Evolutionary conservation across 176 grass and related monocot genomes (phyloP), one percentile per base, ranked within the genome.

Genomic region (Guadua angustifolia): DNA sequence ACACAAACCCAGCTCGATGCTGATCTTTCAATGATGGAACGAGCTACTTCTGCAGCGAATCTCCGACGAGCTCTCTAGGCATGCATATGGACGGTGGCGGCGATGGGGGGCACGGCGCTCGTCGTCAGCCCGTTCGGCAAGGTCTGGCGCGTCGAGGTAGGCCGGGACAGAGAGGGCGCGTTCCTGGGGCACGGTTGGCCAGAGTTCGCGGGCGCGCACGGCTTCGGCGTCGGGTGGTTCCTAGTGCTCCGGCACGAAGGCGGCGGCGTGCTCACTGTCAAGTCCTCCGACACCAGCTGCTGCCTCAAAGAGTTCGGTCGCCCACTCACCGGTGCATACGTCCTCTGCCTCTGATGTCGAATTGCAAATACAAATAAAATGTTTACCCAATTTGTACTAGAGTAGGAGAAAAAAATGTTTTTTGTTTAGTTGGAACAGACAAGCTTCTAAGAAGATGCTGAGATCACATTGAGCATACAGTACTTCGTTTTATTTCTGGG

Each of bases 131-230:
- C 88, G 22, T 63, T 82, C 62, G 77, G 83, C 9, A 82, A 77
- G 78, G 43, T 72, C 63, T 89, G 88, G 88, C 77, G 36, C 0
- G 71, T 89, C 3, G 64, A 76, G 43, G 78, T 86, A 2, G 69
- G 14, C 65, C 55, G 72, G 53, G 88, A 90, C 78, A 72, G 25
- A 64, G 55, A 25, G 5, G 71, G 83, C 14, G 71, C 78, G 9
- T 90, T 86, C 64, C 61, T 90, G 7, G 78, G 88, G 3, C 44
- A 14, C 53, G 78, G 88, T 2, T 86, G 88, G 83, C 32, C 88
- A 5, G 78, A 86, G 43, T 89, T 77, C 79, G 49, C 76, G 18
- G 45, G 17, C 3, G 88, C 65, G 19, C 79, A 90, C 45, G 83
- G 63, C 24, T 5, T 82, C 21, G 63, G 46, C 36, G 25, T 72